phyloP scores from a whole-genome alignment of 2,329 filamentous ascomycete species.

The Bimuria novae-zelandiae region DNA sequence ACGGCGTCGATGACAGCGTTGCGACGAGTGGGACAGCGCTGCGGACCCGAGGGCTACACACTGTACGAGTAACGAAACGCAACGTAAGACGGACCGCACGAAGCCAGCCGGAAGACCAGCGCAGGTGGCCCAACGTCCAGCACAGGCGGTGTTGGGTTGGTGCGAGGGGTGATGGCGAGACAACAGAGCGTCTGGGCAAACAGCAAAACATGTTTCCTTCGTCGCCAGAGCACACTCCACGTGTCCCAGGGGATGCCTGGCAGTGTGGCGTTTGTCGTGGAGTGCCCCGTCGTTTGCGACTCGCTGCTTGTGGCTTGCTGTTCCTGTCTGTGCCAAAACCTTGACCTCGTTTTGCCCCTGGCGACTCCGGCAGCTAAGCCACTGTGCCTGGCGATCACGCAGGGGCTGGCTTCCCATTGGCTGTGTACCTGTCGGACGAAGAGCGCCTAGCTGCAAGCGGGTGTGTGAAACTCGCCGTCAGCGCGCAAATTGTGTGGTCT shows the following conservation, averaged over 20 bases:
- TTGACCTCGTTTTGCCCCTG: neutral
- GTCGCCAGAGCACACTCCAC: no score
- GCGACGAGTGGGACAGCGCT: neutral
- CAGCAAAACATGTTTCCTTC: constrained; percentile 6
- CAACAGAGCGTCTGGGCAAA: no score
- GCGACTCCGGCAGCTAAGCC: constrained; percentile 1
- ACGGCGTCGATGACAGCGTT: constrained; percentile 18
- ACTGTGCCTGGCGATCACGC: constrained; percentile 39
- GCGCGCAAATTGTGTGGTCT: neutral
- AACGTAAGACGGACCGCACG: constrained; percentile 18
- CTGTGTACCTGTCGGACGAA: constrained; percentile 15
- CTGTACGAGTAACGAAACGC: constrained; percentile 15
- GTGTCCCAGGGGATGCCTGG: no score
- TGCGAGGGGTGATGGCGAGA: no score
- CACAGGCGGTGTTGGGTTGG: constrained; percentile 12
- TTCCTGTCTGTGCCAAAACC: neutral
- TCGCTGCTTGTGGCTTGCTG: no score
- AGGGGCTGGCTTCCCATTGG: constrained; percentile 25
- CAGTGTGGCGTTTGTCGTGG: no score
- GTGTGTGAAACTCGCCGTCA: constrained; percentile 26
- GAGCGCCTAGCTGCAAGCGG: constrained; percentile 29
- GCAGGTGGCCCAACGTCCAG: constrained; percentile 6
- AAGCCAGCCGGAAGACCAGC: neutral
- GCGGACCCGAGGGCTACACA: neutral
- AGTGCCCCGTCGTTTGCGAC: no score